Conservation (phyloP, 352 stramenopile species). For the Thalassiosira livingstoniorum region DNA sequence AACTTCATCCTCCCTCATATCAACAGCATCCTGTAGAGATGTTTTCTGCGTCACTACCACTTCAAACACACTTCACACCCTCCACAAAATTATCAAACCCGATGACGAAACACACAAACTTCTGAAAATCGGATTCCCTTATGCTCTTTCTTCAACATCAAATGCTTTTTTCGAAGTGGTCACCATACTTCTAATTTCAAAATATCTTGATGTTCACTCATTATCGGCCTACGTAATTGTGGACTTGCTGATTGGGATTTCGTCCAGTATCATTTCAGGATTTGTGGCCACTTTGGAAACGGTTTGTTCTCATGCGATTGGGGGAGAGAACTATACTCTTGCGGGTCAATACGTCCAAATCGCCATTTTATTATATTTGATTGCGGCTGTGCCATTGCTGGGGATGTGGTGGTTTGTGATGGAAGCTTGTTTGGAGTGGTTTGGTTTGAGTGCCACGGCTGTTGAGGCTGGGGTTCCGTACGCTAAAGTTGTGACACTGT, state of each 20-base stretch:
- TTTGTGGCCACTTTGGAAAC: constrained; percentile 14
- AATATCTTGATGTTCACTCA: constrained; percentile 48
- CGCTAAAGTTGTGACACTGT: constrained; percentile 24
- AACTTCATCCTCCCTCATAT: too few relatives aligned
- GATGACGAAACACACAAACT: constrained; percentile 61
- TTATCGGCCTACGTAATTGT: constrained; percentile 52
- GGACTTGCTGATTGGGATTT: constrained; percentile 34
- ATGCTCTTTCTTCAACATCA: constrained; percentile 23
- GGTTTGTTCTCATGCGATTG: constrained; percentile 60
- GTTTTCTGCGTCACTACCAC: too few relatives aligned
- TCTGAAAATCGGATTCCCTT: constrained; percentile 47
- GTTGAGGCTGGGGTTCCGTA: constrained; percentile 43
- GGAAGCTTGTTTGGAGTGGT: constrained; percentile 47
- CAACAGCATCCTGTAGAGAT: too few relatives aligned
- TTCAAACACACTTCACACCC: too few relatives aligned
- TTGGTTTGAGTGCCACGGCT: constrained; percentile 57
- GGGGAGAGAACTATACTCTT: constrained; percentile 54
- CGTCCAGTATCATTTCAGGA: constrained; percentile 31
- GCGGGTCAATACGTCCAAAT: constrained; percentile 62
- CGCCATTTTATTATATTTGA: constrained; percentile 43
- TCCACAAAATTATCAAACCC: constrained; percentile 2
- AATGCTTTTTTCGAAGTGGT: constrained; percentile 32
- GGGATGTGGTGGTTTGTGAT: constrained; percentile 52
- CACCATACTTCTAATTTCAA: constrained; percentile 49
- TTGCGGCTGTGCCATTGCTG: constrained; percentile 41